phyloP scores from a whole-genome alignment of 345 rosid genomes.

The Chamaenerion angustifolium region DNA sequence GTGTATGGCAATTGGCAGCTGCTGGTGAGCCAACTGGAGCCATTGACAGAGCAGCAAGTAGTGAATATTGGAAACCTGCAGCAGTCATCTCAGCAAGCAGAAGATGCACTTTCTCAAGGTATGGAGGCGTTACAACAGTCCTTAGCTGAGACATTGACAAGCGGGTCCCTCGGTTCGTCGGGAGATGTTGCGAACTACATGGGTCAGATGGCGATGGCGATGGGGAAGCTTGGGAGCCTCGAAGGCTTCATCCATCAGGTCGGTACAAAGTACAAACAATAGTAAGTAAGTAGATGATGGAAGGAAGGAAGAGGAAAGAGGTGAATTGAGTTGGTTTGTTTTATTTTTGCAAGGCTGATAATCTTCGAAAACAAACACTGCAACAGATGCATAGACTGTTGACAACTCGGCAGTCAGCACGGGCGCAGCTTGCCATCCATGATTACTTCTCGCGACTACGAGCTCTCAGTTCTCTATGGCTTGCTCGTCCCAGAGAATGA shows the following conservation, averaged over 20 bases:
- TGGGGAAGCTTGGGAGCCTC: conserved; percentile 88
- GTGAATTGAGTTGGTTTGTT: background rate
- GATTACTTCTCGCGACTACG: conserved; percentile 30
- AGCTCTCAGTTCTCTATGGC: conserved; percentile 29
- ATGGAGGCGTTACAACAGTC: conserved; percentile 91
- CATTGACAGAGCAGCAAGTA: conserved; percentile 75
- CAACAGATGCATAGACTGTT: conserved; percentile 22
- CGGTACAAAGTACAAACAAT: too few relatives aligned
- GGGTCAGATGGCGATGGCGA: conserved; percentile 99
- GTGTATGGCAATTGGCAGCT: conserved; percentile 53
- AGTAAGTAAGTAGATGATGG: too few relatives aligned
- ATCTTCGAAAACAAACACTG: conserved; percentile 3
- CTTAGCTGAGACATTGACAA: conserved; percentile 70
- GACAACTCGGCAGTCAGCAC: conserved; percentile 31
- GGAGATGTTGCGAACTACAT: conserved; percentile 85
- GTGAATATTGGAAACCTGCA: conserved; percentile 55
- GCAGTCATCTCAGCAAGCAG: conserved; percentile 87
- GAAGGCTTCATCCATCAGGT: conserved; percentile 82
- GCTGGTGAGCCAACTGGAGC: conserved; percentile 76
- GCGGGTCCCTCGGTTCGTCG: conserved; percentile 55
- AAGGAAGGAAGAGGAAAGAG: background rate
- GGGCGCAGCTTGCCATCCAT: conserved; percentile 19
- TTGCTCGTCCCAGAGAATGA: conserved; percentile 19
- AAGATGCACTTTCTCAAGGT: conserved; percentile 89
- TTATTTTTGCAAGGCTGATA: conserved; percentile 1